phyloP scores from a whole-genome alignment of 148 eudicot species.

The Bassia scoparia region DNA sequence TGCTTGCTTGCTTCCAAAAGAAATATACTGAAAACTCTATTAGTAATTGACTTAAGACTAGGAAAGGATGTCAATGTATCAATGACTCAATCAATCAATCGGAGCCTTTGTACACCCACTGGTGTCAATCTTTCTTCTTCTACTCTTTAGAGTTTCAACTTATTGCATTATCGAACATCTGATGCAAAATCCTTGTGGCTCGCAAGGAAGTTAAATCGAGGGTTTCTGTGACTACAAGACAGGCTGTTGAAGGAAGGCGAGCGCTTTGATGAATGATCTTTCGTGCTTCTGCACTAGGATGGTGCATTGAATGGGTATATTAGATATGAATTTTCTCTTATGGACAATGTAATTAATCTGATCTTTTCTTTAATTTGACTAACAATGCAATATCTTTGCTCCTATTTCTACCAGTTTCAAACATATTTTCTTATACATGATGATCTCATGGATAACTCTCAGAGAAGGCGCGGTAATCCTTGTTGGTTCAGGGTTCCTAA shows the following conservation, averaged over 20 bases:
- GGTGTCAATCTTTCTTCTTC: too few relatives aligned
- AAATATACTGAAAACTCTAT: too few relatives aligned
- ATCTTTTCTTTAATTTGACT: not conserved
- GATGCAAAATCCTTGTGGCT: constrained; percentile 14
- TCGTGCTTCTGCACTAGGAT: constrained; percentile 82
- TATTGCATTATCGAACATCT: constrained; percentile 2
- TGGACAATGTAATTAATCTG: not conserved
- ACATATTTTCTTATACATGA: constrained; percentile 88
- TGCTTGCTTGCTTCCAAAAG: too few relatives aligned
- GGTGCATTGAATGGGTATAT: constrained; percentile 99
- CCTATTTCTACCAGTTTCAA: constrained; percentile 57
- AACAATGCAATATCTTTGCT: not conserved
- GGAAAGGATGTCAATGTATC: not conserved
- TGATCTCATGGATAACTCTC: constrained; percentile 83
- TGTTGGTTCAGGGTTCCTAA: constrained; percentile 89
- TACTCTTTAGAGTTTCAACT: not conserved
- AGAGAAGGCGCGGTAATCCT: constrained; percentile 83
- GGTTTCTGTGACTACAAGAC: constrained; percentile 86
- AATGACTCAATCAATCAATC: too few relatives aligned
- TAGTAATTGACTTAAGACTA: too few relatives aligned
- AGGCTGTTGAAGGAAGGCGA: constrained; percentile 64
- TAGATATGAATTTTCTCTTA: not conserved
- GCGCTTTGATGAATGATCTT: constrained; percentile 81
- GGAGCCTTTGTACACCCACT: too few relatives aligned
- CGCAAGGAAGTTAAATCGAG: constrained; percentile 88